Evolutionary conservation across 169 alveolate species (phyloP).

Genomic region (Cryptosporidium meleagridis): DNA sequence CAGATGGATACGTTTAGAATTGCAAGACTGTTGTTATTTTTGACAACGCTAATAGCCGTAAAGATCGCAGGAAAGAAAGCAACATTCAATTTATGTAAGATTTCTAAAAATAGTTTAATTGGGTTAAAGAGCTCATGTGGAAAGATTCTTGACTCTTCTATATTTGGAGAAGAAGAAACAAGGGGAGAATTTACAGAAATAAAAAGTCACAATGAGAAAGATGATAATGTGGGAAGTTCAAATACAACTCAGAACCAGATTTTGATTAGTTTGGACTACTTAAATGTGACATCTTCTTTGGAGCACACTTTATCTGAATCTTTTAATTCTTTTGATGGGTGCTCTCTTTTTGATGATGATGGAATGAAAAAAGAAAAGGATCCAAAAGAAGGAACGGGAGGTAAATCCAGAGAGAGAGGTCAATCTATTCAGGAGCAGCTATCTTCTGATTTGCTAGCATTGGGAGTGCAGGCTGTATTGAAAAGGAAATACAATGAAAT

Average conservation of each 20-base stretch:
- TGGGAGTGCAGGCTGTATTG: conserved; percentile 56
- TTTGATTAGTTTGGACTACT: neutral
- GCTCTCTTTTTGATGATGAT: conserved; percentile 28
- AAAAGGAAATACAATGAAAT: conserved; percentile 41
- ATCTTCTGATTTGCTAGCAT: conserved; percentile 54
- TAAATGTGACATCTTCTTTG: conserved; percentile 23
- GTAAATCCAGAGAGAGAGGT: conserved; percentile 22
- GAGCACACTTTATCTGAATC: conserved; percentile 7
- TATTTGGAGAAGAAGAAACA: neutral
- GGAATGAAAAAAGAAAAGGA: conserved; percentile 12
- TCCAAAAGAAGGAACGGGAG: neutral
- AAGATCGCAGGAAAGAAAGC: neutral
- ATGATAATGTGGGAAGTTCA: neutral
- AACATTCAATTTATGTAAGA: neutral
- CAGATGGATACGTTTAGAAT: conserved; percentile 6
- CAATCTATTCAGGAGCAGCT: conserved; percentile 56
- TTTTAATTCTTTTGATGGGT: conserved; percentile 45
- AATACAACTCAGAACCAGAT: neutral
- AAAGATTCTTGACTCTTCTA: neutral
- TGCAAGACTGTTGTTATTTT: neutral
- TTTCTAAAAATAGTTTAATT: neutral
- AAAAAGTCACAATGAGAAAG: neutral
- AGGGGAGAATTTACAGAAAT: neutral
- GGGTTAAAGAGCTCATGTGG: neutral
- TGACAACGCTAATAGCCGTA: neutral